Percentiles rank a stretch among this genome's conserved stretches.
Evolutionary conservation across 1,284 basidiomycete species (phyloP).

Genomic region (Psilocybe mexicana): DNA sequence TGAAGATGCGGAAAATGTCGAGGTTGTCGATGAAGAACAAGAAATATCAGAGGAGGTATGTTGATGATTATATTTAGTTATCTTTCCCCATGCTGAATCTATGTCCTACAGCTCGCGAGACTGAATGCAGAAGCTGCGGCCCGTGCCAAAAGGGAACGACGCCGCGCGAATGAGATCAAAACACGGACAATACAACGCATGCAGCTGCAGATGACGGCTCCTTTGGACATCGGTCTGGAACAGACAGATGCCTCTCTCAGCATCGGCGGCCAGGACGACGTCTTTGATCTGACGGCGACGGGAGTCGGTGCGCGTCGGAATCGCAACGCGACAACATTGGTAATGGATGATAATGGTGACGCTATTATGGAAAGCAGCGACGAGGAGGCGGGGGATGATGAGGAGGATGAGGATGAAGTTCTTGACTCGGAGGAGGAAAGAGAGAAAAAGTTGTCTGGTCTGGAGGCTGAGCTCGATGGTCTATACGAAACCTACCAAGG

Average conservation of each 20-base stretch:
- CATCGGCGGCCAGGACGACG: conserved; percentile 75
- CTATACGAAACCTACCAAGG: conserved; percentile 90
- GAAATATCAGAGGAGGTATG: conserved; percentile 85
- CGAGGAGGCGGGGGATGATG: conserved; percentile 40
- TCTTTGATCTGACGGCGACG: conserved; percentile 80
- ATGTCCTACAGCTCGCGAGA: conserved; percentile 71
- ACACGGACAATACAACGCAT: conserved; percentile 89
- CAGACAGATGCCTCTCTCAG: conserved; percentile 73
- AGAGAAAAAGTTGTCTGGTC: conserved; percentile 58
- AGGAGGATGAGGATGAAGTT: conserved; percentile 49
- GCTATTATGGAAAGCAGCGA: conserved; percentile 47
- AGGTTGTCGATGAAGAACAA: conserved; percentile 83
- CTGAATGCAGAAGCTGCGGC: conserved; percentile 79
- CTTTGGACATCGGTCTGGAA: conserved; percentile 93
- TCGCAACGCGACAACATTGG: conserved; percentile 40
- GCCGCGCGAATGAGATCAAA: conserved; percentile 89
- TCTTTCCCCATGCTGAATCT: background rate
- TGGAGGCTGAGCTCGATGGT: conserved; percentile 88
- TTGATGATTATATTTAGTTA: conserved; percentile 3
- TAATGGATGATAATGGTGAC: conserved; percentile 54
- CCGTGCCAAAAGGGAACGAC: conserved; percentile 80
- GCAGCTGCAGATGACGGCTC: conserved; percentile 97
- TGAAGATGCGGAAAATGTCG: conserved; percentile 74
- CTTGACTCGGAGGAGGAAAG: conserved; percentile 73
- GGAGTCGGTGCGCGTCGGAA: conserved; percentile 51